Evolutionary conservation across 2,329 filamentous ascomycete genomes (phyloP), one percentile per base, ranked within the genome.

Genomic region (Cordyceps militaris): DNA sequence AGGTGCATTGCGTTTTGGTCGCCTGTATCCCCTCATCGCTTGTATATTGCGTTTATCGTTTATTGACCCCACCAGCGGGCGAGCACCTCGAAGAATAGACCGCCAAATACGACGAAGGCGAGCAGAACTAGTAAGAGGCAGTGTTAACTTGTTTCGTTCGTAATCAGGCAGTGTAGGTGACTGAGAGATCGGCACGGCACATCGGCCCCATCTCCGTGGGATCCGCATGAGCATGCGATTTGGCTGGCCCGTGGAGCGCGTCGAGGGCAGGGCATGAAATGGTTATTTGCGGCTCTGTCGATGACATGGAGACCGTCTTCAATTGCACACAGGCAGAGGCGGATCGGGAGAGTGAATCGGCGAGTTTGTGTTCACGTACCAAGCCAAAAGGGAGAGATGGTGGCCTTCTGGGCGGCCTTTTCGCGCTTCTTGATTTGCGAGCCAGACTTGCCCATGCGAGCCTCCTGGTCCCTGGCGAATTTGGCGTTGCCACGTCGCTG

Each of bases 401-500:
- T 80, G 58, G 82, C 79, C 78, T 85, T 85, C 60, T 67, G 63
- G 58, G 71, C 62, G 59, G 73, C 65, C 76, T 85, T 82, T 65
- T 64, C 66, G 61, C 75, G 74, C 75, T 84, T 83, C 79, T 86
- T 86, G 65, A 86, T 70, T 62, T 84, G 80, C 24, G 75, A 75
- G 59, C 84, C 79, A n/a, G 84, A 80, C 76, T 89, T 91, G 74
- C 89, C 89, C 72, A 88, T 87, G 69, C 86, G 88, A 60, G 79
- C 76, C 69, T 88, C 84, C 70, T 93, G 85, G 56, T 82, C 79
- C 70, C 87, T 86, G 64, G 81, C 85, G 74, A 90, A 95, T 74
- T 88, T 87, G 68, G 83, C 83, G 77, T 94, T 94, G 62, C 87
- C 85, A 68, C 84, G 84, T 71, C 89, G 86, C 78, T 94, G 90